phyloP scores from a whole-genome alignment of 805 yeast species.

The Lachancea sp. region DNA sequence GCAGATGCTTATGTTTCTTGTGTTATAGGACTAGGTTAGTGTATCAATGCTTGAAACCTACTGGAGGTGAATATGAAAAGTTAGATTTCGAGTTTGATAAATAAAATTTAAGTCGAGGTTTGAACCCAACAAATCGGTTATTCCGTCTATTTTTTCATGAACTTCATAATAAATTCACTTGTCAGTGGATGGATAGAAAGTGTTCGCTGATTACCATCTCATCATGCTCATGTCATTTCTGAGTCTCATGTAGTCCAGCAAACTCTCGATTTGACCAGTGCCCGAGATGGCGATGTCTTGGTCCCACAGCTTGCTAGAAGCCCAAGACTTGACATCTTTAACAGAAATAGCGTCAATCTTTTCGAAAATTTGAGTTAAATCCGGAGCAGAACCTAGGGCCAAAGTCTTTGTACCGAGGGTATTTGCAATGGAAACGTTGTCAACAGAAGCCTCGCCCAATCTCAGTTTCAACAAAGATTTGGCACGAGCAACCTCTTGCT shows the following conservation, averaged over 20 bases:
- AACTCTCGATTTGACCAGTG: slow-evolving; percentile 79
- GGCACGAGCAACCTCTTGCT: slow-evolving; percentile 72
- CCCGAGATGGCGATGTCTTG: slow-evolving; percentile 78
- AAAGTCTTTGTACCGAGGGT: slow-evolving; percentile 56
- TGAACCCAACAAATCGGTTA: slow-evolving; percentile 2
- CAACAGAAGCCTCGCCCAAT: slow-evolving; percentile 44
- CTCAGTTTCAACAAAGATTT: slow-evolving; percentile 64
- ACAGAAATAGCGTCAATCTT: slow-evolving; percentile 59
- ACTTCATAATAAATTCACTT: slow-evolving; percentile 11
- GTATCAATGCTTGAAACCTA: no score
- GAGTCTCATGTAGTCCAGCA: slow-evolving; percentile 77
- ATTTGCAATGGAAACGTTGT: slow-evolving; percentile 46
- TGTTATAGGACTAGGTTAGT: no score
- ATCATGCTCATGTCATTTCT: slow-evolving; percentile 87
- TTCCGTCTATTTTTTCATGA: slow-evolving; percentile 10
- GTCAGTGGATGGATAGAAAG: no score
- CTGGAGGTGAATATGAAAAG: slow-evolving; percentile 8
- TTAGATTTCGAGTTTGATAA: slow-evolving; percentile 1
- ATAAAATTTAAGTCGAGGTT: no score
- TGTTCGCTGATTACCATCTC: slow-evolving; percentile 51
- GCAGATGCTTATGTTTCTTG: no score
- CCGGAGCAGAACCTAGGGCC: slow-evolving; percentile 55
- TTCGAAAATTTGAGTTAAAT: slow-evolving; percentile 52
- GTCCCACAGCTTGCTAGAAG: slow-evolving; percentile 71
- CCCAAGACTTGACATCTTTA: slow-evolving; percentile 63